Conservation (phyloP, 306 rosid genomes). For the Macrotyloma uniflorum region DNA sequence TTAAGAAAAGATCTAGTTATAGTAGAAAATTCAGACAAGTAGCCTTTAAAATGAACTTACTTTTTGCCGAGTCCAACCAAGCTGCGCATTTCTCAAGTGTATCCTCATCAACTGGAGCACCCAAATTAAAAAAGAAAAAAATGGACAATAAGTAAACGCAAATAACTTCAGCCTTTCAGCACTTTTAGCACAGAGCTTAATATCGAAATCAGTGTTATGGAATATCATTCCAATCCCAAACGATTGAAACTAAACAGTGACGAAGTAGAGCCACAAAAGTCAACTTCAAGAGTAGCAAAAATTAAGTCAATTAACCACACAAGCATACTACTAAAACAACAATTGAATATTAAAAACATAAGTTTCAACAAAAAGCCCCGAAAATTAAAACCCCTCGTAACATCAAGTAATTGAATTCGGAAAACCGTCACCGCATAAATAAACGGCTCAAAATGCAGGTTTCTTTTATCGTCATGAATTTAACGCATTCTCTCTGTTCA, state of each 20-base stretch:
- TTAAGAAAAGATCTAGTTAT: slow-evolving; percentile 6
- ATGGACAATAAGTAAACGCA: slow-evolving; percentile 29
- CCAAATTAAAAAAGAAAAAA: slow-evolving; percentile 8
- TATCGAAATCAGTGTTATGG: slow-evolving; percentile 9
- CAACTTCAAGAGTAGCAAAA: slow-evolving; percentile 15
- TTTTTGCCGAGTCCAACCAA: slow-evolving; percentile 94
- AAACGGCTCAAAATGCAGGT: slow-evolving; percentile 15
- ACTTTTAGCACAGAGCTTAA: slow-evolving; percentile 21
- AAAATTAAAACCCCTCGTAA: neutral
- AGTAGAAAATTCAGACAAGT: slow-evolving; percentile 6
- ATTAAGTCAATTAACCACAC: slow-evolving; percentile 17
- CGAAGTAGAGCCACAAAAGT: slow-evolving; percentile 9
- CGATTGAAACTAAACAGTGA: neutral
- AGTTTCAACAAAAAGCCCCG: neutral
- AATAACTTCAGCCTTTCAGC: slow-evolving; percentile 9
- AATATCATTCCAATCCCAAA: neutral
- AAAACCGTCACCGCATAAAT: neutral
- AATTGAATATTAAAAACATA: neutral
- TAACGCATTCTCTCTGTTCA: neutral
- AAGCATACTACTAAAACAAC: slow-evolving; percentile 5
- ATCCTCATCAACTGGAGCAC: slow-evolving; percentile 71
- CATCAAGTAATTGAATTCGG: slow-evolving; percentile 24
- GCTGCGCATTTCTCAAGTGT: slow-evolving; percentile 63
- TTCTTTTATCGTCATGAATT: neutral
- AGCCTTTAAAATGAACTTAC: slow-evolving; percentile 53